Base-by-base conservation (phyloP, 1,284 basidiomycete species). In the Ustilago lituana region DNA sequence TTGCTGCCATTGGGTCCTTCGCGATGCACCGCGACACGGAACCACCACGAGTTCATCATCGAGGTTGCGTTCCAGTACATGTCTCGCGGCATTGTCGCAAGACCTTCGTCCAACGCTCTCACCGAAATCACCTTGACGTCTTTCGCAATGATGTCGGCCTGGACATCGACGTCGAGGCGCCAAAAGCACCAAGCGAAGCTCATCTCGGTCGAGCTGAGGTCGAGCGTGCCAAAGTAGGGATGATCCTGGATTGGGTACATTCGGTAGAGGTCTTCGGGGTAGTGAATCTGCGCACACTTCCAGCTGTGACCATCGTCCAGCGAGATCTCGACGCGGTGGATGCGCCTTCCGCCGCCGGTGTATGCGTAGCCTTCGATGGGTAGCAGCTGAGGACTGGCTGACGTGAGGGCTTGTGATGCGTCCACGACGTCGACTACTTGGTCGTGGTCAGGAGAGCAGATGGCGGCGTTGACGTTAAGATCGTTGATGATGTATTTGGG, bases 101-200 rank as follows among this genome's bases (percentile, higher is more conserved):
- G 64, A 1, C 83, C 80, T 71, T 88, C 88, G 73, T 90, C 89
- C 84, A 87, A 87, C 10, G 86, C 87, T 36, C 88, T 84, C 3
- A 89, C 86, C 43, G 84, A 82, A 19, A 89, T 84, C 4, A 83
- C 83, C 14, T 88, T 83, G 4, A 83, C 83, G 3, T 80, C 54
- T 17, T 84, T 82, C 6, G 80, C 71, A 31, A 75, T 71, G 22
- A 90, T 78, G 12, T 77, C 66, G 9, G 45, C 57, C 12, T 67
- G 44, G 12, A 86, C 54, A 2, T 83, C 70, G 5, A 87, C 81
- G 1, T 84, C 77, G 56, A 86, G 83, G 0, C 81, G 82, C 87
- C 88, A 90, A 81, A 89, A 89, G 68, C 87, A 88, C 89, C 89
- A 90, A 70, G 87, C 88, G 71, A 86, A 87, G 64, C 85, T 87